Conservation (phyloP, 495 filamentous ascomycete species). For the Neurospora hispaniola region DNA sequence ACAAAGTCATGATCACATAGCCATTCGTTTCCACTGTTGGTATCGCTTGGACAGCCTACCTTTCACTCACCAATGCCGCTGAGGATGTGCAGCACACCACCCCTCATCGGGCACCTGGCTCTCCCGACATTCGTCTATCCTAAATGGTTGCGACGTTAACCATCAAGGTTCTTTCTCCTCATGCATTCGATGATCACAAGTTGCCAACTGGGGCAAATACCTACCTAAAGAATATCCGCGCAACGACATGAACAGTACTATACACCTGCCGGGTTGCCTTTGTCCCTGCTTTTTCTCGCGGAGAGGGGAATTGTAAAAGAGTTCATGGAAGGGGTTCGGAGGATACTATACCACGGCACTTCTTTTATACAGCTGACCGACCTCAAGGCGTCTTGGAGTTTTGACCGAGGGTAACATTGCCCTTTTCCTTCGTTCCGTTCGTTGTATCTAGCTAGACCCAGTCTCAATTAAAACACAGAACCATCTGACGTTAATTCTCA, state of each 20-base stretch:
- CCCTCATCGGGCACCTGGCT: slow-evolving; percentile 15
- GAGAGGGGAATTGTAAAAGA: background rate
- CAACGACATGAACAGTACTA: background rate
- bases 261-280: background rate
- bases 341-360: background rate
- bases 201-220: background rate
- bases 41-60: slow-evolving; percentile 98
- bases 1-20: slow-evolving; percentile 32
- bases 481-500: background rate
- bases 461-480: background rate
- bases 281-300: background rate
- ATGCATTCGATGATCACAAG: background rate
- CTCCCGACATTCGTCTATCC: slow-evolving; percentile 21
- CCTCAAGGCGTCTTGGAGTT: background rate
- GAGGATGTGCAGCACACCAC: slow-evolving; percentile 41
- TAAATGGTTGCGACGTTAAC: slow-evolving; percentile 1
- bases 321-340: background rate
- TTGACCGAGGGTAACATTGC: background rate
- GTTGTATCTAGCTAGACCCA: background rate
- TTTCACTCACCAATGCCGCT: slow-evolving; percentile 85
- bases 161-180: background rate
- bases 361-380: background rate
- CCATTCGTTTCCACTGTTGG: slow-evolving; percentile 94
- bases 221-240: background rate
- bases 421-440: background rate